Conservation (phyloP, 371 early-diverging fungal species). For the Apophysomyces elegans region DNA sequence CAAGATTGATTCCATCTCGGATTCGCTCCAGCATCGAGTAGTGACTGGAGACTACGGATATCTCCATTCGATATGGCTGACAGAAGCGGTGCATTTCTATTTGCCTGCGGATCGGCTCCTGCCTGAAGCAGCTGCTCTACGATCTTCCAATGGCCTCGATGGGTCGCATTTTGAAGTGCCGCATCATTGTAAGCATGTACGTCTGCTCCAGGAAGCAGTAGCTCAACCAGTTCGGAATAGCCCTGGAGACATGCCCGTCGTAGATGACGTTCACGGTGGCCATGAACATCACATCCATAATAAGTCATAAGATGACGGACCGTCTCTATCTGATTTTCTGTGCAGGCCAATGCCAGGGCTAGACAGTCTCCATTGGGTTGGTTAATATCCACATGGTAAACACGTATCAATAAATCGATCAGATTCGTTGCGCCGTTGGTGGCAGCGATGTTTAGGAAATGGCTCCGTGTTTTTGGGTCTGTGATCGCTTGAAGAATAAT, state of each 20-base stretch:
- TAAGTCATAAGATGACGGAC: slow-evolving; percentile 28
- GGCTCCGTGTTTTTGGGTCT: slow-evolving; percentile 13
- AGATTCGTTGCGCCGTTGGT: slow-evolving; percentile 29
- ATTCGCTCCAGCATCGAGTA: slow-evolving; percentile 34
- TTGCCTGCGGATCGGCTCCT: slow-evolving; percentile 35
- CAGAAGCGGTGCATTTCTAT: slow-evolving; percentile 29
- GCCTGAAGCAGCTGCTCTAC: slow-evolving; percentile 27
- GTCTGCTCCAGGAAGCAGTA: slow-evolving; percentile 60
- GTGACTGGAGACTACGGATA: slow-evolving; percentile 5
- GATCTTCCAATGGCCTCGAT: slow-evolving; percentile 27
- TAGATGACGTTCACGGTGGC: slow-evolving; percentile 28
- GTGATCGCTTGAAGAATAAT: slow-evolving; percentile 25
- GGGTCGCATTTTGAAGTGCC: slow-evolving; percentile 42
- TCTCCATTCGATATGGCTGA: slow-evolving; percentile 28
- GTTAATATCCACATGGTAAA: slow-evolving; percentile 26
- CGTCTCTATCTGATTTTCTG: slow-evolving; percentile 31
- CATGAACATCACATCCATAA: slow-evolving; percentile 30
- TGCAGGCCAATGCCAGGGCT: slow-evolving; percentile 32
- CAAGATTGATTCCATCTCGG: slow-evolving; percentile 27
- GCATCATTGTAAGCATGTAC: slow-evolving; percentile 44
- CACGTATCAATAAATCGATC: slow-evolving; percentile 31
- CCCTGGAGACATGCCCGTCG: slow-evolving; percentile 61
- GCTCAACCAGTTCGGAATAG: slow-evolving; percentile 56
- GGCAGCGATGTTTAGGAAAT: slow-evolving; percentile 33
- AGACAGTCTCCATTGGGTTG: slow-evolving; percentile 20